Evolutionary conservation across 169 alveolate genomes (phyloP).

Genomic region (Prorocentrum cordatum): DNA sequence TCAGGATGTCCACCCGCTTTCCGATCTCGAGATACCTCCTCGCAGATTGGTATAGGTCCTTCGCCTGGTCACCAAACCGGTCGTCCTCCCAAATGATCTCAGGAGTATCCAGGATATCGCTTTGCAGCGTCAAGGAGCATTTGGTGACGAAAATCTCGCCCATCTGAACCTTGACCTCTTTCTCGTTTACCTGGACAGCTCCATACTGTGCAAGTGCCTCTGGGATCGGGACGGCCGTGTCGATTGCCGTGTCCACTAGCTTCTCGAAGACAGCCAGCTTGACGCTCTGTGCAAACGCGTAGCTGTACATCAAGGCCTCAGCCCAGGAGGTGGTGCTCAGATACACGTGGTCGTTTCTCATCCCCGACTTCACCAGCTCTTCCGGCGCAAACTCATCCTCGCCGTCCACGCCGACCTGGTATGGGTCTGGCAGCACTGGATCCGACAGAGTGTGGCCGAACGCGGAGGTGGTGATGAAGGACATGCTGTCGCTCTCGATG

Average conservation of each 20-base stretch:
- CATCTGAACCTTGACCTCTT: conserved; percentile 48
- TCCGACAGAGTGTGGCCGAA: no score
- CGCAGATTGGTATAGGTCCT: conserved; percentile 43
- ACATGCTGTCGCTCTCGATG: no score
- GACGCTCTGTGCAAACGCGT: conserved; percentile 60
- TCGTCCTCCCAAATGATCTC: conserved; percentile 56
- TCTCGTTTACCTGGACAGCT: conserved; percentile 43
- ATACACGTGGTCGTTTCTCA: no score
- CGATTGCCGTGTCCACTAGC: conserved; percentile 12
- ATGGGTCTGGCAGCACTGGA: no score
- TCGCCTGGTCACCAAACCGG: conserved; percentile 14
- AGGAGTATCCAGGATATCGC: conserved; percentile 55
- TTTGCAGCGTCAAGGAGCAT: conserved; percentile 51
- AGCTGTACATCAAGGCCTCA: no score
- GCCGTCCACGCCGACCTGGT: no score
- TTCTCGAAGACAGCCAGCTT: conserved; percentile 53
- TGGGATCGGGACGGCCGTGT: conserved; percentile 35
- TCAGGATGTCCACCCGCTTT: conserved; percentile 43
- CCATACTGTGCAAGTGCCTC: conserved; percentile 58
- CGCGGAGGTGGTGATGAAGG: no score
- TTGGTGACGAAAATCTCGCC: conserved; percentile 50
- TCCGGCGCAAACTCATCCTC: no score
- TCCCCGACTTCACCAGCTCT: no score
- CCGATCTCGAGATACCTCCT: conserved; percentile 38
- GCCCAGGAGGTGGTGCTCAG: no score